A percentile compares a stretch with the other conserved stretches of the same genome.
These are phyloP conservation scores for Diaporthe batatas DNA, from an alignment of 2,329 filamentous ascomycete species.

Conservation along the genomic window DNA sequence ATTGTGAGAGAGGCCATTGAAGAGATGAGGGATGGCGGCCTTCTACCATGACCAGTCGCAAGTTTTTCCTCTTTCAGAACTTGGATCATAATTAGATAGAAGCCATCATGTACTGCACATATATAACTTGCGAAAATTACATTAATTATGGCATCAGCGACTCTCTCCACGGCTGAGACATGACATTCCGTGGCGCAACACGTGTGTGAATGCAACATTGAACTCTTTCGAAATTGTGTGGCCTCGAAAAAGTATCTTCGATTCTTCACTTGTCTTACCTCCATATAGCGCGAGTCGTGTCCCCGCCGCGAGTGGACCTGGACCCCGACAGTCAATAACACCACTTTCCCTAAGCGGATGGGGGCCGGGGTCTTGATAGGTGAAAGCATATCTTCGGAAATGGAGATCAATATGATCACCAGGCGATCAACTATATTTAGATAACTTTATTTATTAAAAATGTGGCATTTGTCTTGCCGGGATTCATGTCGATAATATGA, in stretches of 20 bases:
- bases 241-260: neutral
- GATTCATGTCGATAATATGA: neutral
- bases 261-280: neutral
- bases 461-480: neutral
- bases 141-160: conserved; percentile 6
- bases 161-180: neutral
- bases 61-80: conserved; percentile 2
- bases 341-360: neutral
- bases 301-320: neutral
- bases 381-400: neutral
- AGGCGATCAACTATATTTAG: conserved; percentile 21
- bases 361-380: conserved; percentile 12
- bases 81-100: neutral
- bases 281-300: neutral
- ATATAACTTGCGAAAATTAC: conserved; percentile 3
- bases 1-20: conserved; percentile 43
- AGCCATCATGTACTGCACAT: conserved; percentile 7
- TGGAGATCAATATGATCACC: conserved; percentile 13
- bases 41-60: conserved; percentile 2
- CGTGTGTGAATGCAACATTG: too few species aligned
- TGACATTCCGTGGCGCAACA: neutral
- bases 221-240: neutral
- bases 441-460: conserved; percentile 20
- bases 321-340: neutral
- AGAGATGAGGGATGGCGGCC: conserved; percentile 40